phyloP scores from a whole-genome alignment of 2,329 filamentous ascomycete genomes.

The Gaeumannomyces tritici region DNA sequence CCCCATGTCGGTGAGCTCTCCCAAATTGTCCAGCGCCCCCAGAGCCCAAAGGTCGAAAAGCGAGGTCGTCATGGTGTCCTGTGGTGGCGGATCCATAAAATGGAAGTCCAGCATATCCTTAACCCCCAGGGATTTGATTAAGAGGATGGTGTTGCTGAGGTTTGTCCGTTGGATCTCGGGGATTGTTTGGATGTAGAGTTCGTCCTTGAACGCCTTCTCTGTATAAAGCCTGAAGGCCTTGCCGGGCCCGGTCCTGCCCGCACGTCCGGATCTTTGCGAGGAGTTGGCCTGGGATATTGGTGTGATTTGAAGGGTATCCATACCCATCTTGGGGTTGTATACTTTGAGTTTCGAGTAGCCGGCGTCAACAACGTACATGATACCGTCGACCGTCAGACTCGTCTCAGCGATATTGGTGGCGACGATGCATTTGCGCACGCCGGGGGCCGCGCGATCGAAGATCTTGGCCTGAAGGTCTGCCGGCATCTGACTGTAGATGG shows the following conservation, averaged over 20 bases:
- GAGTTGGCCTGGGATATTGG: constrained; percentile 96
- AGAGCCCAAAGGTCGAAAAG: constrained; percentile 97
- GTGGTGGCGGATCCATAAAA: constrained; percentile 97
- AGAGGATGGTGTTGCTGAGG: constrained; percentile 84
- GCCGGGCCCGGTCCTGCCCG: constrained; percentile 87
- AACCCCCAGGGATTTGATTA: constrained; percentile 90
- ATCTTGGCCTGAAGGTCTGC: constrained; percentile 97
- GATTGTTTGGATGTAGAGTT: constrained; percentile 93
- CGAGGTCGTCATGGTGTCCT: constrained; percentile 95
- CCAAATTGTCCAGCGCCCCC: constrained; percentile 86
- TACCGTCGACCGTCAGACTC: constrained; percentile 93
- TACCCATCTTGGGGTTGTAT: constrained; percentile 97
- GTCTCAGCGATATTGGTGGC: constrained; percentile 98
- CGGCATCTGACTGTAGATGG: constrained; percentile 99
- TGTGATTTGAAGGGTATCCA: constrained; percentile 97
- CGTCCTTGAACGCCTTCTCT: constrained; percentile 88
- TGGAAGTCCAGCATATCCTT: constrained; percentile 93
- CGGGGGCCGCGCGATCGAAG: constrained; percentile 82
- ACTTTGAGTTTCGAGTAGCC: constrained; percentile 98
- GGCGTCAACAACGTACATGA: constrained; percentile 97
- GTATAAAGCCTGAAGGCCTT: constrained; percentile 94
- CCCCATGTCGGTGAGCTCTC: constrained; percentile 79
- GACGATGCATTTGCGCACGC: constrained; percentile 93
- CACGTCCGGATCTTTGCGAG: constrained; percentile 84
- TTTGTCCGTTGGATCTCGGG: constrained; percentile 97